phyloP scores from a whole-genome alignment of 805 yeast genomes.

The Starmerella floricola region DNA sequence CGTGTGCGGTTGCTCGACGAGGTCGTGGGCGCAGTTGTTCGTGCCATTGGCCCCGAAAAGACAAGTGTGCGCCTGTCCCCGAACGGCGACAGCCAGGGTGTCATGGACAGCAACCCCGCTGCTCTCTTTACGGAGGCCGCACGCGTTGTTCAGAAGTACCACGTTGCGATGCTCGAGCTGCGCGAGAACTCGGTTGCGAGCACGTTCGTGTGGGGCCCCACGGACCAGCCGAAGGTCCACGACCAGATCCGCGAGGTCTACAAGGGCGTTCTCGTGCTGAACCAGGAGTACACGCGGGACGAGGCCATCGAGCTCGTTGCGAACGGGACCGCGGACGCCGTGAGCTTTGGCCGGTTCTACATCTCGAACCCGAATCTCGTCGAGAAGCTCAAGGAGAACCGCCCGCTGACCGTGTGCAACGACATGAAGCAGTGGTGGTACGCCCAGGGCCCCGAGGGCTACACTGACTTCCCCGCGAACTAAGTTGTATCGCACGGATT shows the following conservation, averaged over 20 bases:
- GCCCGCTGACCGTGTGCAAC: constrained; percentile 33
- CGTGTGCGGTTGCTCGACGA: constrained; percentile 41
- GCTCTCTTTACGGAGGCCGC: constrained; percentile 28
- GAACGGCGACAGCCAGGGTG: too few species aligned
- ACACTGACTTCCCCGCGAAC: constrained; percentile 28
- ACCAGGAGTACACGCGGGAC: constrained; percentile 15
- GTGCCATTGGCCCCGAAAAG: constrained; percentile 41
- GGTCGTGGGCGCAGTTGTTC: constrained; percentile 39
- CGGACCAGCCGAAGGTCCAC: constrained; percentile 11
- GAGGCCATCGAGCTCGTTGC: constrained; percentile 12
- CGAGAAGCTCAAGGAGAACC: constrained; percentile 33
- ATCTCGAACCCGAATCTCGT: constrained; percentile 46
- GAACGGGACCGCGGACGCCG: constrained; percentile 16
- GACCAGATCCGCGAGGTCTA: constrained; percentile 13
- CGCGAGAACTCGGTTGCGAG: constrained; percentile 36
- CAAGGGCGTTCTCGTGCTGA: constrained; percentile 15
- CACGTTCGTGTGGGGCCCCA: constrained; percentile 10
- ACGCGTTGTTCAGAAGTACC: constrained; percentile 27
- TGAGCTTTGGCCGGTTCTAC: constrained; percentile 39
- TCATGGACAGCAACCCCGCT: constrained; percentile 24
- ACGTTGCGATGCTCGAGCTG: constrained; percentile 35
- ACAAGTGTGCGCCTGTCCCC: constrained; percentile 36
- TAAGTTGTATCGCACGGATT: too few species aligned
- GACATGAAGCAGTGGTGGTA: constrained; percentile 39
- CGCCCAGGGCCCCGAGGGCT: constrained; percentile 31